Conservation (phyloP, 805 yeast species). For the Hanseniaspora vineae region DNA sequence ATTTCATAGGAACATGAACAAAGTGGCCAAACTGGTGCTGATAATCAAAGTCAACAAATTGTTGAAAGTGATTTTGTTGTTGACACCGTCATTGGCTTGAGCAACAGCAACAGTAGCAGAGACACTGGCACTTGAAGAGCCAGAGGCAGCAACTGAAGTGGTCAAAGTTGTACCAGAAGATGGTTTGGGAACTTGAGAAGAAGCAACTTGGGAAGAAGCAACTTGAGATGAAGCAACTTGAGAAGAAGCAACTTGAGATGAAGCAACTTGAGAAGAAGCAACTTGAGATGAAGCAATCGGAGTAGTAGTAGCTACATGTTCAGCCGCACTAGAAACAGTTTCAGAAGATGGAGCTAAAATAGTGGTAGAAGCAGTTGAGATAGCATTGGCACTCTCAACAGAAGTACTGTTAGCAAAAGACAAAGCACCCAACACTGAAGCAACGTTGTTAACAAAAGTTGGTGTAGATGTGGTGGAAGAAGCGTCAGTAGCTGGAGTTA, state of each 20-base stretch:
- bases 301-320: too few relatives aligned
- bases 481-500: not conserved
- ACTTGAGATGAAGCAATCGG: too few relatives aligned
- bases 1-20: not conserved
- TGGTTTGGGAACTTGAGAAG: not conserved
- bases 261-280: not conserved
- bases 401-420: too few relatives aligned
- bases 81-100: not conserved
- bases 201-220: not conserved
- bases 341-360: too few relatives aligned
- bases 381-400: too few relatives aligned
- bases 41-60: not conserved
- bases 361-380: too few relatives aligned
- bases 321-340: too few relatives aligned
- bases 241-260: not conserved
- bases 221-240: not conserved
- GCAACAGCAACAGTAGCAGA: not conserved
- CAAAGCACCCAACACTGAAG: too few relatives aligned
- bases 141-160: not conserved
- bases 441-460: too few relatives aligned
- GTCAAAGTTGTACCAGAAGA: not conserved
- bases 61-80: not conserved
- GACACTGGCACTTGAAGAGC: not conserved
- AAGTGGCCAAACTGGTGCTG: not conserved
- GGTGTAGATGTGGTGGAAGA: too few relatives aligned